These are phyloP conservation scores for Zasmidium citrigriseum DNA, from an alignment of 2,329 filamentous ascomycete species.

Conservation along the genomic window DNA sequence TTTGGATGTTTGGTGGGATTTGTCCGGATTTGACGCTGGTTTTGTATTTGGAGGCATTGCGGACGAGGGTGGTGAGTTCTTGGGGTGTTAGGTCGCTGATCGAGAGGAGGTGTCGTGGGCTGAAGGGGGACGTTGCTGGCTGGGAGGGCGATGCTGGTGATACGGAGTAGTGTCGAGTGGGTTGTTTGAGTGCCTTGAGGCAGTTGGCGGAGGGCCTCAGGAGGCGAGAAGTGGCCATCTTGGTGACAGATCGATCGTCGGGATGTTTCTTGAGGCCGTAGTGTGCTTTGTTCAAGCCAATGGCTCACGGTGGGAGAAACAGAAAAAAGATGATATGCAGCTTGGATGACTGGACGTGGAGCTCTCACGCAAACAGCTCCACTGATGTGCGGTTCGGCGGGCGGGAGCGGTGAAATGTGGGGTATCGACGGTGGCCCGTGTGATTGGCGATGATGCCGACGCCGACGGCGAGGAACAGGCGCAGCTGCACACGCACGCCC, in stretches of 20 bases:
- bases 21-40: constrained; percentile 68
- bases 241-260: background rate
- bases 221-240: constrained; percentile 26
- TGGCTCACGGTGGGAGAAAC: background rate
- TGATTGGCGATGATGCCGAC: background rate
- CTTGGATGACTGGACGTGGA: background rate
- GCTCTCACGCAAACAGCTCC: background rate
- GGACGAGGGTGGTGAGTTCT: constrained; percentile 80
- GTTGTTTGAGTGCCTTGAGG: constrained; percentile 20
- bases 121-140: constrained; percentile 55
- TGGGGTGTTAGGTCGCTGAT: constrained; percentile 79
- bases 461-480: background rate
- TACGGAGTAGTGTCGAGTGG: constrained; percentile 27
- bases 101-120: constrained; percentile 85
- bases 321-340: background rate
- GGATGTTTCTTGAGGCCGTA: background rate
- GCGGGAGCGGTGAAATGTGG: background rate
- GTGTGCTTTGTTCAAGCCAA: background rate
- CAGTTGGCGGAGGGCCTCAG: constrained; percentile 22
- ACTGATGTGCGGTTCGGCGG: background rate
- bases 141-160: constrained; percentile 32
- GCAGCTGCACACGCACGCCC: background rate
- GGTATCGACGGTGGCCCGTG: background rate
- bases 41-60: constrained; percentile 79
- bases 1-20: constrained; percentile 61